phyloP scores from a whole-genome alignment of 2,329 filamentous ascomycete species.

The Aspergillus thermomutatus region DNA sequence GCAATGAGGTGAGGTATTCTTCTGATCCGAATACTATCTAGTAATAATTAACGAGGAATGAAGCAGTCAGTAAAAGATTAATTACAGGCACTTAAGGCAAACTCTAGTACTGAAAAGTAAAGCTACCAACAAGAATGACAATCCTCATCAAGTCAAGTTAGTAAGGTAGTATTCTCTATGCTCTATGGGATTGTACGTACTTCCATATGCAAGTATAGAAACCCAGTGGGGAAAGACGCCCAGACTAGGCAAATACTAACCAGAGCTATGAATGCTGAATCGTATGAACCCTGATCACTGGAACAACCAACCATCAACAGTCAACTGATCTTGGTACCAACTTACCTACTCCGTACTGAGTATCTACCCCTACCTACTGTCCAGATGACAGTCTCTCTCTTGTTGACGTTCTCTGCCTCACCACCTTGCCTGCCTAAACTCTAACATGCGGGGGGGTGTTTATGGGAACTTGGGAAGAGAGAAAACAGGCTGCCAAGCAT shows the following conservation, averaged over 20 bases:
- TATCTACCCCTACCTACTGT: too few relatives aligned
- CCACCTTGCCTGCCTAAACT: slow-evolving; percentile 2
- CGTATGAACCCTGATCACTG: not conserved
- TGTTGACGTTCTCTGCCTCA: not conserved
- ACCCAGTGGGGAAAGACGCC: slow-evolving; percentile 9
- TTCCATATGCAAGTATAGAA: not conserved
- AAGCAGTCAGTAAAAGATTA: not conserved
- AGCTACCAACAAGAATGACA: not conserved
- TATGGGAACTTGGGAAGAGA: too few relatives aligned
- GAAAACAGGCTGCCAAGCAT: not conserved
- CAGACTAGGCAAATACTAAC: slow-evolving; percentile 17
- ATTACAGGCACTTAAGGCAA: not conserved
- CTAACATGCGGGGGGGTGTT: slow-evolving; percentile 5
- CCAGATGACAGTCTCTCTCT: not conserved
- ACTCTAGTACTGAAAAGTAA: not conserved
- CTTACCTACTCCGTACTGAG: too few relatives aligned
- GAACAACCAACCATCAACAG: too few relatives aligned
- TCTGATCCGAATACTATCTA: too few relatives aligned
- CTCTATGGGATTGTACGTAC: not conserved
- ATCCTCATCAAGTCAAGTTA: not conserved
- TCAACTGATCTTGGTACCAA: slow-evolving; percentile 4
- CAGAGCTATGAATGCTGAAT: too few relatives aligned
- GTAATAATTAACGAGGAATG: not conserved
- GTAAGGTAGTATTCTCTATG: not conserved
- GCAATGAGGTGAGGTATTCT: not conserved